phyloP scores from a whole-genome alignment of 1,284 basidiomycete genomes.

The Trichosporon sp. region DNA sequence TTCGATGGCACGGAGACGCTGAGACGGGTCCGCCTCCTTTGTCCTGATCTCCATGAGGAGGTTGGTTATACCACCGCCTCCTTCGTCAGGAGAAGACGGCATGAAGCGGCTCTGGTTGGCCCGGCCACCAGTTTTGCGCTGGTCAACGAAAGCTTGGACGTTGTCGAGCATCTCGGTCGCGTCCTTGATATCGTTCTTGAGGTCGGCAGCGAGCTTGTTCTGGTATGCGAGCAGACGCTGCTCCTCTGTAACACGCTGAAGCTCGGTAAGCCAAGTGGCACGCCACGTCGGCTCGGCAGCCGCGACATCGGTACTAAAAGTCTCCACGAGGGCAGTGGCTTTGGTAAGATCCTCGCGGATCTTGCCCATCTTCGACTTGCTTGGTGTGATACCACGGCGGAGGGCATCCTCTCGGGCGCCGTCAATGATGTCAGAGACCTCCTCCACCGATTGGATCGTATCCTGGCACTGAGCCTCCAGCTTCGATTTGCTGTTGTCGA shows the following conservation, averaged over 20 bases:
- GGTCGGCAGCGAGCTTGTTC: constrained; percentile 83
- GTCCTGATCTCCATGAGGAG: constrained; percentile 81
- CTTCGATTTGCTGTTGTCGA: constrained; percentile 87
- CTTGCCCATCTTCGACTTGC: constrained; percentile 69
- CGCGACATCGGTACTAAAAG: constrained; percentile 80
- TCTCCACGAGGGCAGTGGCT: constrained; percentile 72
- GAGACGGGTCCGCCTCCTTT: constrained; percentile 74
- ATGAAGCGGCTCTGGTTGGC: constrained; percentile 56
- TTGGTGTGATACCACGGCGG: constrained; percentile 83
- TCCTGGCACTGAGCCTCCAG: constrained; percentile 86
- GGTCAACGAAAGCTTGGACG: constrained; percentile 81
- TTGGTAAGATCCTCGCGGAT: constrained; percentile 74
- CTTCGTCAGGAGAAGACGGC: constrained; percentile 34
- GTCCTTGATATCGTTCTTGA: constrained; percentile 89
- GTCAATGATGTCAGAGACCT: constrained; percentile 90
- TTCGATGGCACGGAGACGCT: constrained; percentile 85
- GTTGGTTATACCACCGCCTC: constrained; percentile 62
- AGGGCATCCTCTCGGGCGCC: constrained; percentile 87
- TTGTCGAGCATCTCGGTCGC: constrained; percentile 80
- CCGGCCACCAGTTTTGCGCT: constrained; percentile 58
- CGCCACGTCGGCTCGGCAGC: constrained; percentile 96
- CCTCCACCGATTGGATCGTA: constrained; percentile 88
- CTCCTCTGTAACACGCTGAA: constrained; percentile 96
- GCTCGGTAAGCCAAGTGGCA: constrained; percentile 95
- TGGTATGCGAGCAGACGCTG: constrained; percentile 92